These are phyloP conservation scores for Saccharum spontaneum DNA, from an alignment of 176 grass and related monocot genomes.

Conservation along the genomic window DNA sequence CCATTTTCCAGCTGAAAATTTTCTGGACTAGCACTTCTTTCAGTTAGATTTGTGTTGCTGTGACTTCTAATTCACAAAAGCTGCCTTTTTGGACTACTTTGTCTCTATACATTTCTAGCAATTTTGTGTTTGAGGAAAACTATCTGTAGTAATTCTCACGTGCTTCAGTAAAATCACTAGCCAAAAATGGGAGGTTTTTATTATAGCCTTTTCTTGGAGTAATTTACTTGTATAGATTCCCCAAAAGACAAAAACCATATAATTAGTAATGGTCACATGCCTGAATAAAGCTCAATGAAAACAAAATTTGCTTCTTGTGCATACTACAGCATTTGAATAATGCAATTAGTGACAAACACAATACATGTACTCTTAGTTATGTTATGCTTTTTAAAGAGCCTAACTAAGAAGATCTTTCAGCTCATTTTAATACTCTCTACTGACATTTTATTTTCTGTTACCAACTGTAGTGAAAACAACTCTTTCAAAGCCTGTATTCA, in stretches of 20 bases:
- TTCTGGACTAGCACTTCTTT: background rate
- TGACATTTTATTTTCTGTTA: background rate
- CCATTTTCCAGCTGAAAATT: background rate
- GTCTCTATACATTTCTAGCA: background rate
- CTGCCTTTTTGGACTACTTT: background rate
- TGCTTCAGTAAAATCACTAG: background rate
- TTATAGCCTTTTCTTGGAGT: background rate
- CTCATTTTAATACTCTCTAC: background rate
- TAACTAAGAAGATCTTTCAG: background rate
- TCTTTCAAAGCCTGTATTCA: background rate
- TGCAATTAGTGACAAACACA: conserved; percentile 2
- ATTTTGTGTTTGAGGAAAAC: background rate
- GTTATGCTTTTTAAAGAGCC: background rate
- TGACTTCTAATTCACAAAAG: background rate
- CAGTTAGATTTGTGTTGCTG: background rate
- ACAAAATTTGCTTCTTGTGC: background rate
- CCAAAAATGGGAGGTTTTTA: background rate
- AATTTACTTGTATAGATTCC: conserved; percentile 7
- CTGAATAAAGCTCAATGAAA: background rate
- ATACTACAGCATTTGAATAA: background rate
- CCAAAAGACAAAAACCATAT: background rate
- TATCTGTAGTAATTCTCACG: background rate
- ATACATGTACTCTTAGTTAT: background rate
- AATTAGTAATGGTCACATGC: background rate
- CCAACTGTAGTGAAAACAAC: background rate